Conservation (phyloP, 352 stramenopile species). For the Pythium diclinum region DNA sequence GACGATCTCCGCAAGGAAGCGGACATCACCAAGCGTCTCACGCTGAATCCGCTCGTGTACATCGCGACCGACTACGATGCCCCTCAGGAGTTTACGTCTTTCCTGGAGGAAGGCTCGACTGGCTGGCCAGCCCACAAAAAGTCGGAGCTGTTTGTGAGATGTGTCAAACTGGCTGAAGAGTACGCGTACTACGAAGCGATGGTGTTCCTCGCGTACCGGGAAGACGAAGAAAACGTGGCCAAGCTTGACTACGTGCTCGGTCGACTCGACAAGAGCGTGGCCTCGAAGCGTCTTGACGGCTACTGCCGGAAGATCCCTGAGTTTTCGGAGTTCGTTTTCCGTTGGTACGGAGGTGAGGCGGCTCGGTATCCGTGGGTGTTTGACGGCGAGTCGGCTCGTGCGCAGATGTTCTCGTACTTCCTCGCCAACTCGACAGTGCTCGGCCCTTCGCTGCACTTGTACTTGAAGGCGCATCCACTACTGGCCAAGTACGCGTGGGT, state of each 20-base stretch:
- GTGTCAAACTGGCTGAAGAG: slow-evolving; percentile 60
- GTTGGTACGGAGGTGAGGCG: slow-evolving; percentile 77
- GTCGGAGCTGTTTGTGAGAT: slow-evolving; percentile 47
- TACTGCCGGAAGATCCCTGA: slow-evolving; percentile 59
- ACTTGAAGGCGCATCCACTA: slow-evolving; percentile 55
- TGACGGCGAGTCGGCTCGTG: slow-evolving; percentile 24
- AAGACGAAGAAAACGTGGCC: slow-evolving; percentile 53
- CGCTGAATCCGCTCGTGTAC: slow-evolving; percentile 70
- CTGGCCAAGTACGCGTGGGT: slow-evolving; percentile 64
- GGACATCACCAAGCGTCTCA: slow-evolving; percentile 52
- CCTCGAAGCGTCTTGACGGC: slow-evolving; percentile 56
- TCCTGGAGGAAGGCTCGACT: slow-evolving; percentile 20
- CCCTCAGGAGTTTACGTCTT: slow-evolving; percentile 9
- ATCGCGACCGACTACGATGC: slow-evolving; percentile 46
- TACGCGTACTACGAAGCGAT: slow-evolving; percentile 85
- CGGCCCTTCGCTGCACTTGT: slow-evolving; percentile 52
- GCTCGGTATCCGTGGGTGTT: slow-evolving; percentile 58
- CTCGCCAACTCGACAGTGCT: slow-evolving; percentile 62
- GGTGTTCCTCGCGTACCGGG: slow-evolving; percentile 62
- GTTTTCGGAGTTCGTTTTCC: slow-evolving; percentile 65
- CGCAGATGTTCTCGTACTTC: slow-evolving; percentile 59
- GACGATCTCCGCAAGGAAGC: slow-evolving; percentile 64
- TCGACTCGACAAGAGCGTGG: slow-evolving; percentile 42
- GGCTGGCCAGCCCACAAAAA: slow-evolving; percentile 47
- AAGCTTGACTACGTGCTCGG: slow-evolving; percentile 77